Evolutionary conservation across 306 rosid genomes (phyloP), one percentile per base, ranked within the genome.

Genomic region (Lablab purpureus): DNA sequence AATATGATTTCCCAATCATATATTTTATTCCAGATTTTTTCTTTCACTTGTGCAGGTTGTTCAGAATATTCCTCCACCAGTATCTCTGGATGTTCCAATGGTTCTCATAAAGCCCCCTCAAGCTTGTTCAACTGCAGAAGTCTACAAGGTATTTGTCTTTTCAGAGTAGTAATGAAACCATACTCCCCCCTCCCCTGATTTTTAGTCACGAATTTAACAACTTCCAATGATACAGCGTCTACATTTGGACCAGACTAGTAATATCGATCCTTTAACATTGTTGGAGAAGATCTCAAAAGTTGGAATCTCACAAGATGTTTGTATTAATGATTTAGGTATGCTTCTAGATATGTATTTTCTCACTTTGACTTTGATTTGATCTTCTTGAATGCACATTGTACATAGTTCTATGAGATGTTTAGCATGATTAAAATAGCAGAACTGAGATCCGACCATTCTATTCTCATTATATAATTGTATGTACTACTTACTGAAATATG

Each of bases 101-200:
- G 94, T 91, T 85, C 99, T 95, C 83, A 92, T 95, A 81, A 95
- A 95, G 71, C 99, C 99, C 36, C 94, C 67, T 66, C 81, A 92
- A 75, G 99, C 98, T 67, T 95, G 99, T 85, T 84, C 97, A 12
- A 95, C 99, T 1, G 97, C 96, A 23, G 98, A 91, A 87, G 99
- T 95, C 72, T 95, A 95, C 83, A 92, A 92, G 98, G 99, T 95
- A 91, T 66, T 47, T 69, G 66, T 69, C 67, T 73, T 82, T 68
- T 75, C 8, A 43, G 47, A 23, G 56, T 22, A 40, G 37, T 23
- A 56, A 67, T 36, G 4, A 34, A 30, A 71, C 37, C 49, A 23
- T 56, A 59, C 70, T 81, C 55, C 37, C 27, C 68, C 63, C 23
- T 36, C 21, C 58, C 49, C 30, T 40, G 27, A 34, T 80, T 75